phyloP scores from a whole-genome alignment of 202 grass and related monocot species.

The Panicum hallii region DNA sequence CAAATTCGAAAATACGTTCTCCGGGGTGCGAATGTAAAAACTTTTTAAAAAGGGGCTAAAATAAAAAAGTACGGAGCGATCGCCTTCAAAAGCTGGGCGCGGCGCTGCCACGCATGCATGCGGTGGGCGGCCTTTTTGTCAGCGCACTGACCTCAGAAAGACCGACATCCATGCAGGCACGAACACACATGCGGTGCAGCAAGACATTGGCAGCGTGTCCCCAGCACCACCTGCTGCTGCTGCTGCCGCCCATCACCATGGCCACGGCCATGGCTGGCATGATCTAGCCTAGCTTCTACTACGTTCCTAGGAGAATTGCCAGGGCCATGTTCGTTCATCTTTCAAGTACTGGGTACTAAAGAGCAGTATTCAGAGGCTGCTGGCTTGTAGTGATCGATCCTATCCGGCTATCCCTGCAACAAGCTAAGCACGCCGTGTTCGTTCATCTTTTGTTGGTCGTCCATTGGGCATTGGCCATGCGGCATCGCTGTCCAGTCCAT shows the following conservation, averaged over 20 bases:
- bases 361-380: neutral
- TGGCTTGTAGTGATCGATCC: neutral
- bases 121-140: constrained; percentile 45
- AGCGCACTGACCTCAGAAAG: constrained; percentile 50
- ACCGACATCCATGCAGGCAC: constrained; percentile 55
- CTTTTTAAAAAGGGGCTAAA: no score
- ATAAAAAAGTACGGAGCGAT: no score
- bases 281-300: no score
- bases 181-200: constrained; percentile 42
- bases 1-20: no score
- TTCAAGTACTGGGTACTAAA: neutral
- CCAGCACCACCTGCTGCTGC: constrained; percentile 11
- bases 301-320: neutral
- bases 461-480: neutral
- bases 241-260: neutral
- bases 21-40: no score
- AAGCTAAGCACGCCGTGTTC: neutral
- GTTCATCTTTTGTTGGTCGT: neutral
- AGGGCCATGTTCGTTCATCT: neutral
- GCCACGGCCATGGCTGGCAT: neutral
- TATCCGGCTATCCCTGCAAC: neutral
- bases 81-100: constrained; percentile 46
- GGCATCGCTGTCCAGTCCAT: neutral
- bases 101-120: constrained; percentile 36
- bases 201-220: constrained; percentile 31